Conservation (phyloP, 345 rosid genomes). For the Cardamine resedifolia region DNA sequence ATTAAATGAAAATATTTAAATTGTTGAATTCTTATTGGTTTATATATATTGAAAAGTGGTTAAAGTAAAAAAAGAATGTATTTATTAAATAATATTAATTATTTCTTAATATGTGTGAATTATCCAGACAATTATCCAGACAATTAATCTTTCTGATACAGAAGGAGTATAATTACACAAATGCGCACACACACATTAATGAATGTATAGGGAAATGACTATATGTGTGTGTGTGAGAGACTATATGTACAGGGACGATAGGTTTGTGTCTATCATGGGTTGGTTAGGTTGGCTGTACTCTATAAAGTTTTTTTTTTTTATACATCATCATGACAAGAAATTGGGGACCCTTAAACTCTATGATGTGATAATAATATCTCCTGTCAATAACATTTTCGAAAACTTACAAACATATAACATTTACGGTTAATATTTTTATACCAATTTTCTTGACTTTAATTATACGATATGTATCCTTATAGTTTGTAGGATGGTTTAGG, state of each 20-base stretch:
- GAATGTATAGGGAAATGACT: neutral
- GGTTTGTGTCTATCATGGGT: constrained; percentile 22
- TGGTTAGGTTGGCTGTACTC: constrained; percentile 40
- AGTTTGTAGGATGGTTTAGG: no score
- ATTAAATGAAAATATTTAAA: no score
- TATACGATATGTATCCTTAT: neutral
- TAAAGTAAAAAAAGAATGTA: no score
- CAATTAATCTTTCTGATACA: no score
- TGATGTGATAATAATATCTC: constrained; percentile 37
- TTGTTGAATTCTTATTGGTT: no score
- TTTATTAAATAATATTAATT: no score
- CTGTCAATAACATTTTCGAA: constrained; percentile 3
- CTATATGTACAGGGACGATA: constrained; percentile 8
- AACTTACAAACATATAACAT: neutral
- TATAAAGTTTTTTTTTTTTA: constrained; percentile 30
- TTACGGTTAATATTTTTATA: neutral
- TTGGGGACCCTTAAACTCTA: constrained; percentile 31
- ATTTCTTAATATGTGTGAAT: no score
- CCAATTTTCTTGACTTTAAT: neutral
- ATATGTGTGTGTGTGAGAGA: neutral
- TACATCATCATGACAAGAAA: constrained; percentile 29
- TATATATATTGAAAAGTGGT: no score
- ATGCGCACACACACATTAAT: neutral
- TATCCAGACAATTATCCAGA: no score
- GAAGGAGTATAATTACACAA: constrained; percentile 19